Evolutionary conservation across 306 rosid genomes (phyloP), one percentile per base, ranked within the genome.

Genomic region (Boehmeria nivea): DNA sequence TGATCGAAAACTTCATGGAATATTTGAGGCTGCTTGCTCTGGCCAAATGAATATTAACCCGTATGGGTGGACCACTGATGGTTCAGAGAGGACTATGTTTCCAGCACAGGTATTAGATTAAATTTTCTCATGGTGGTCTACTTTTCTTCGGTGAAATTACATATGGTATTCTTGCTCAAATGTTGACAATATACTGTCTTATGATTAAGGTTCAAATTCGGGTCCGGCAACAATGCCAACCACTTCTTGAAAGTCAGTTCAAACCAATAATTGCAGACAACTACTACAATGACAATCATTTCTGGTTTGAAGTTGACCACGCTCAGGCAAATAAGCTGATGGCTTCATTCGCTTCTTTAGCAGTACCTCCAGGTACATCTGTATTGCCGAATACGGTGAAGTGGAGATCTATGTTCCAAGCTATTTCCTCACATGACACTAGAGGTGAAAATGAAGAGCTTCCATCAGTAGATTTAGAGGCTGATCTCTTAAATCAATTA

Each of bases 301-400:
- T 91, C 76, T 77, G 93, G 84, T 91, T 91, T 70, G 96, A 87
- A 63, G 84, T 91, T 21, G 96, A 91, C 63, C 82, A 75, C 17
- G 76, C 63, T 44, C 96, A 91, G 71, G 22, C 93, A 59, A 77
- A 14, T 51, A 81, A 69, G 67, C 60, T 91, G 60, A 60, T 69
- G 23, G 74, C 76, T 47, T 46, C 75, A 6, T 60, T 91, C 28
- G 59, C 68, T 2, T 78, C 93, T 71, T 34, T 55, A 6, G 68
- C 74, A 21, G 51, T 82, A 16, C 59, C 81, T 42, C 73, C 81
- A 0, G 61, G 75, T 60, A 56, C 40, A 19, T 22, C 39, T 68
- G 77, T 42, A 6, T 71, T 67, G 1, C 71, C 3, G 34, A 63
- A 9, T 61, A 58, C 71, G 22, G 23, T 45, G 38, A 81, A 67